A percentile compares a stretch with the other conserved stretches of the same genome.
Evolutionary conservation across 2,329 filamentous ascomycete genomes (phyloP).

Genomic region (Ceratocystis diversiconidia): DNA sequence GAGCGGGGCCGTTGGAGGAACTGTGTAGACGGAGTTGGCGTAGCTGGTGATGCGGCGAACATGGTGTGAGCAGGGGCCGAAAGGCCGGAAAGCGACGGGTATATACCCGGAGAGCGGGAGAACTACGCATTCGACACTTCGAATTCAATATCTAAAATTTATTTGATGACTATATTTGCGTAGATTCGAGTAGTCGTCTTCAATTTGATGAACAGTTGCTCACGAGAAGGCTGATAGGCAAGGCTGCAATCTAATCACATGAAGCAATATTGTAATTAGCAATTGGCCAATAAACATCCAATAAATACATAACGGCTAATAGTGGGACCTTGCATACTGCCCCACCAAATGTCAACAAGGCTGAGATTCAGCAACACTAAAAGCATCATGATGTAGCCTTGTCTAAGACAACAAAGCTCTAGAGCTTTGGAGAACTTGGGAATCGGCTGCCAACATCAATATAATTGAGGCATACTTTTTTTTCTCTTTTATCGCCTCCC

Average conservation of each 20-base stretch:
- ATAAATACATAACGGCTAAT: conserved; percentile 2
- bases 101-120: neutral
- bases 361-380: conserved; percentile 11
- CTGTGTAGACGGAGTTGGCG: neutral
- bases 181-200: neutral
- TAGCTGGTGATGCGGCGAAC: neutral
- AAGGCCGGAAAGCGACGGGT: neutral
- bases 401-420: neutral
- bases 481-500: neutral
- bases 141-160: neutral
- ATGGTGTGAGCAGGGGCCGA: neutral
- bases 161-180: neutral
- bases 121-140: neutral
- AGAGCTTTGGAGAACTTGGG: neutral
- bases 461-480: neutral
- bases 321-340: conserved; percentile 4
- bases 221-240: conserved; percentile 11
- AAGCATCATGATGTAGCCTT: neutral
- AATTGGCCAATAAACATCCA: conserved; percentile 13
- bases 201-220: neutral
- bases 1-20: neutral
- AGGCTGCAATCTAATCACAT: neutral
- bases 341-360: conserved; percentile 13
- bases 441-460: neutral
- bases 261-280: too few relatives aligned